Conservation (phyloP, 139 green algal genomes). For the Nannochloris sp. region DNA sequence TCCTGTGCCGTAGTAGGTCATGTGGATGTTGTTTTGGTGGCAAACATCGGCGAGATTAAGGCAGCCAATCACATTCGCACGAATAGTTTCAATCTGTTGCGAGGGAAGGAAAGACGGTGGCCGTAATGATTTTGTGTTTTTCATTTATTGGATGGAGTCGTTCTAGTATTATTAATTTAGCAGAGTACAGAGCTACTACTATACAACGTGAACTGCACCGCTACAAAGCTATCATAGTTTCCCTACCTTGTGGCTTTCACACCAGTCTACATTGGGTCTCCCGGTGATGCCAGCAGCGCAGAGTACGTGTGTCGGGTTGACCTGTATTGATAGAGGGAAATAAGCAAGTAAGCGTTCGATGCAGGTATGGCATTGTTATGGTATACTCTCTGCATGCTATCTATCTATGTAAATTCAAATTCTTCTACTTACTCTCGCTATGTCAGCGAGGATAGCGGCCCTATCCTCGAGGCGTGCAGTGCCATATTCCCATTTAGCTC, state of each 20-base stretch:
- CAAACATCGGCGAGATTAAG: slow-evolving; percentile 86
- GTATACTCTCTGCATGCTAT: background rate
- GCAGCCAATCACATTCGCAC: slow-evolving; percentile 89
- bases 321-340: no score
- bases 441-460: slow-evolving; percentile 68
- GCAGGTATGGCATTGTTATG: background rate
- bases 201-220: no score
- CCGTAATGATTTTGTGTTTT: background rate
- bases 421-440: slow-evolving; percentile 62
- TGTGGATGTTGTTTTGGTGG: slow-evolving; percentile 61
- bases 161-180: background rate
- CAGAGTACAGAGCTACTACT: no score
- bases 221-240: no score
- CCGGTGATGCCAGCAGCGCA: slow-evolving; percentile 92
- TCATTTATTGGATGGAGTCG: background rate
- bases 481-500: slow-evolving; percentile 78
- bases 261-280: slow-evolving; percentile 97
- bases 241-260: slow-evolving; percentile 86
- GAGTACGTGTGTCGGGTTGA: slow-evolving; percentile 92
- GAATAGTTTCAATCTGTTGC: slow-evolving; percentile 81
- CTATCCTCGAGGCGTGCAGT: slow-evolving; percentile 80
- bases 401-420: no score
- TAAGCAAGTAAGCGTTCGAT: background rate
- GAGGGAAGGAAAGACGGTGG: no score
- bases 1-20: slow-evolving; percentile 93